Percentiles rank a stretch among this genome's conserved stretches.
phyloP scores from a whole-genome alignment of 331 rosid genomes.

The Malus hybrid region DNA sequence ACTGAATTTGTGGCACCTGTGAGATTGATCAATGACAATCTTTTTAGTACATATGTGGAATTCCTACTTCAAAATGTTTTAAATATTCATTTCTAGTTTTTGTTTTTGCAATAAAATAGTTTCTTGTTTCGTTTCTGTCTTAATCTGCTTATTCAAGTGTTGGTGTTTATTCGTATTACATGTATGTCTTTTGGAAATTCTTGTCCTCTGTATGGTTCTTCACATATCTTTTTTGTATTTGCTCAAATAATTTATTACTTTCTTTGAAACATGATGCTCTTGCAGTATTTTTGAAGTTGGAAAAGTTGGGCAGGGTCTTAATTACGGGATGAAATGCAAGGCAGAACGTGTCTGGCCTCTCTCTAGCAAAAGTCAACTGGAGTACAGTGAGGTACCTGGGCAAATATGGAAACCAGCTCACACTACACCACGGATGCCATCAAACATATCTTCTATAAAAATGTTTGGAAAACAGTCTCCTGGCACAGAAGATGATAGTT shows the following conservation, averaged over 20 bases:
- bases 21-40: not conserved
- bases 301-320: slow-evolving; percentile 28
- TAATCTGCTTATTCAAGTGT: not conserved
- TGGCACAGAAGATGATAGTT: slow-evolving; percentile 21
- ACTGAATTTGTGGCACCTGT: not conserved
- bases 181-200: not conserved
- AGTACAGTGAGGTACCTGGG: slow-evolving; percentile 28
- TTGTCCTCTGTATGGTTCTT: not conserved
- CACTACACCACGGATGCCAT: slow-evolving; percentile 37
- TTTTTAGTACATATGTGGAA: not conserved
- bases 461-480: slow-evolving; percentile 33
- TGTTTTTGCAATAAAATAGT: not conserved
- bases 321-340: slow-evolving; percentile 25
- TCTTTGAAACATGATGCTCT: slow-evolving; percentile 30
- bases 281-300: slow-evolving; percentile 68
- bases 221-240: not conserved
- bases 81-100: not conserved
- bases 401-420: slow-evolving; percentile 41
- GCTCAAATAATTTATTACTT: slow-evolving; percentile 11
- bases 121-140: not conserved
- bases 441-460: slow-evolving; percentile 63
- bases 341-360: slow-evolving; percentile 50
- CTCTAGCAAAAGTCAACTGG: slow-evolving; percentile 24
- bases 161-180: not conserved
- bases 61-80: not conserved